Evolutionary conservation across 148 eudicot genomes (phyloP).

Genomic region (Vaccinium macrocarpon): DNA sequence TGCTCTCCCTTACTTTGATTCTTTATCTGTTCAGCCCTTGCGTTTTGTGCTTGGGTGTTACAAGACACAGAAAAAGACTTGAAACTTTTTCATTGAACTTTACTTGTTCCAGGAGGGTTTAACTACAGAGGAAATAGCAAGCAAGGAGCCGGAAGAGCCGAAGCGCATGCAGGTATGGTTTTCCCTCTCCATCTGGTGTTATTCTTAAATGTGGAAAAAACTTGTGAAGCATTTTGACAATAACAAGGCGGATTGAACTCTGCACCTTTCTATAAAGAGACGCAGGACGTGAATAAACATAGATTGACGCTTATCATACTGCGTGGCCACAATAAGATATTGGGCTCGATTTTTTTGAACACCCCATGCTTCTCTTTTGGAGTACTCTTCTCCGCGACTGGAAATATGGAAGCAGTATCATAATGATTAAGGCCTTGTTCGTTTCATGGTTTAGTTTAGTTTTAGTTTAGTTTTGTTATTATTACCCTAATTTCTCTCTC

Average conservation of each 20-base stretch:
- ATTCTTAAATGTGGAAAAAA: background rate
- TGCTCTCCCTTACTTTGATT: background rate
- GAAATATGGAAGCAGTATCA: background rate
- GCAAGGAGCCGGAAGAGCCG: slow-evolving; percentile 82
- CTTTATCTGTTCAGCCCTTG: background rate
- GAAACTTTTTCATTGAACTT: background rate
- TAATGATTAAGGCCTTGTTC: background rate
- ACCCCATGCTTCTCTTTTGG: background rate
- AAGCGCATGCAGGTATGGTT: slow-evolving; percentile 62
- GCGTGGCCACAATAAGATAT: background rate
- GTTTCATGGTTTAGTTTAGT: no score
- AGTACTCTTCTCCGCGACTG: background rate
- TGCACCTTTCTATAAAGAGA: background rate
- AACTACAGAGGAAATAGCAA: slow-evolving; percentile 82
- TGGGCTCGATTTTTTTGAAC: background rate
- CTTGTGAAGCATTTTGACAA: background rate
- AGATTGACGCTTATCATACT: background rate
- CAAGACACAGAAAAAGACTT: background rate
- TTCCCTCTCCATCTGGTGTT: background rate
- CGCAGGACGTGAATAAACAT: background rate
- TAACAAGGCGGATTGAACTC: background rate
- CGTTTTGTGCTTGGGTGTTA: background rate
- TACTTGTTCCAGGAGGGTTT: slow-evolving; percentile 62
- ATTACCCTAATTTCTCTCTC: no score
- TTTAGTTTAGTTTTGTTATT: no score